A percentile compares a stretch with the other conserved stretches of the same genome.
Evolutionary conservation across 257 asterid species (phyloP).

Genomic region (Solanum lignicaule): DNA sequence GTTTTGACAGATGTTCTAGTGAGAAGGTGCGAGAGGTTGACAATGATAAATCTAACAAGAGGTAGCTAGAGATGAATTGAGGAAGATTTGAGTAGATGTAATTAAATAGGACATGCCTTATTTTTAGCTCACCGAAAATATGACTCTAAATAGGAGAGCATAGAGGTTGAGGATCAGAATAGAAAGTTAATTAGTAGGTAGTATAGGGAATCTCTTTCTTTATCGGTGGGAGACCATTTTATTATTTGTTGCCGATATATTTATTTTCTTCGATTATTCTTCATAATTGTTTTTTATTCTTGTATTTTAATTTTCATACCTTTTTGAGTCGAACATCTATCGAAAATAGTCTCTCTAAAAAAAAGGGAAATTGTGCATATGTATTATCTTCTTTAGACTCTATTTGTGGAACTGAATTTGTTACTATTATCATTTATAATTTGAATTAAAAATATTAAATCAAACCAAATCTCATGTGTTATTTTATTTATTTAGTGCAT

Average conservation of each 20-base stretch:
- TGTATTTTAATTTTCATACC: too few relatives aligned
- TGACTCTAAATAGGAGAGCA: background rate
- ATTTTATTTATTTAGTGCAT: background rate
- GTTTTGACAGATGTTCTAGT: too few relatives aligned
- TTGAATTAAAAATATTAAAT: background rate
- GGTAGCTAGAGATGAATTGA: background rate
- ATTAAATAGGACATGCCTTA: fast-evolving
- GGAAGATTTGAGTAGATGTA: fast-evolving
- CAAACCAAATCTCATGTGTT: background rate
- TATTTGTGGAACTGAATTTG: too few relatives aligned
- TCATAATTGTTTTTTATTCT: too few relatives aligned
- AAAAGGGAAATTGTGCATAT: fast-evolving
- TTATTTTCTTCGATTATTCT: too few relatives aligned
- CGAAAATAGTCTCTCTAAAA: too few relatives aligned
- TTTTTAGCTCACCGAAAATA: fast-evolving
- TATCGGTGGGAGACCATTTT: background rate
- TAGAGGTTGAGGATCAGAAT: background rate
- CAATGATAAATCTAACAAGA: fast-evolving
- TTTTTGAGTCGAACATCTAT: too few relatives aligned
- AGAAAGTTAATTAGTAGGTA: background rate
- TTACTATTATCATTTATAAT: background rate
- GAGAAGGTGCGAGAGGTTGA: background rate
- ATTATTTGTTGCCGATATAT: background rate
- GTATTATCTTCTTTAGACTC: too few relatives aligned
- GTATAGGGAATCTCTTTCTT: background rate